phyloP scores from a whole-genome alignment of 768 basidiomycete genomes.

The Chalciporus sphaerocephalus region DNA sequence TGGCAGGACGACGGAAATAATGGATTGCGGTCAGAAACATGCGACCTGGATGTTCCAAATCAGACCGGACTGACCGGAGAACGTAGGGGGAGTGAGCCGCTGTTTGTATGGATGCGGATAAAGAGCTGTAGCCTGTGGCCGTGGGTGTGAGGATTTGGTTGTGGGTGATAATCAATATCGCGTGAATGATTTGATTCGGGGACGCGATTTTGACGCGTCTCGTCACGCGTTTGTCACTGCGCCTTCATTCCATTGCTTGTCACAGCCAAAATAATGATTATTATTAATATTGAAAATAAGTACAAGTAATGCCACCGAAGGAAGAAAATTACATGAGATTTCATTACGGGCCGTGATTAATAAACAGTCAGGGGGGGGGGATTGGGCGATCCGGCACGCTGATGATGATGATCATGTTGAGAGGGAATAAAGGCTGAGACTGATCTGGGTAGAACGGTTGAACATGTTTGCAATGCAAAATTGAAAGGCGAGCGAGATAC shows the following conservation, averaged over 20 bases:
- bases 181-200: conserved; percentile 14
- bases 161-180: conserved; percentile 10
- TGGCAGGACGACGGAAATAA: conserved; percentile 26
- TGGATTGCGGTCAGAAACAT: conserved; percentile 17
- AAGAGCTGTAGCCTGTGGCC: conserved; percentile 13
- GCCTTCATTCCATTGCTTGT: conserved; percentile 13
- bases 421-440: background rate
- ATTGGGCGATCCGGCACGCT: background rate
- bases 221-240: conserved; percentile 23
- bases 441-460: conserved; percentile 2
- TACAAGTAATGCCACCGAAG: conserved; percentile 16
- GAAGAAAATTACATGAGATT: conserved; percentile 12
- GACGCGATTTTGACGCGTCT: conserved; percentile 25
- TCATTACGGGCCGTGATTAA: conserved; percentile 5
- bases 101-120: conserved; percentile 17
- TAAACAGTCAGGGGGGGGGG: background rate
- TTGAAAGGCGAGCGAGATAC: background rate
- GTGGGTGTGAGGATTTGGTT: conserved; percentile 12
- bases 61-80: conserved; percentile 21
- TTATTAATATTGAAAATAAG: conserved; percentile 4
- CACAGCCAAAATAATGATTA: conserved; percentile 4
- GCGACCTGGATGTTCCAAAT: conserved; percentile 24
- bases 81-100: conserved; percentile 20
- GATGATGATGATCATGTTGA: background rate
- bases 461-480: background rate